Conservation (phyloP, 345 rosid species). For the Linum usitatissimum region DNA sequence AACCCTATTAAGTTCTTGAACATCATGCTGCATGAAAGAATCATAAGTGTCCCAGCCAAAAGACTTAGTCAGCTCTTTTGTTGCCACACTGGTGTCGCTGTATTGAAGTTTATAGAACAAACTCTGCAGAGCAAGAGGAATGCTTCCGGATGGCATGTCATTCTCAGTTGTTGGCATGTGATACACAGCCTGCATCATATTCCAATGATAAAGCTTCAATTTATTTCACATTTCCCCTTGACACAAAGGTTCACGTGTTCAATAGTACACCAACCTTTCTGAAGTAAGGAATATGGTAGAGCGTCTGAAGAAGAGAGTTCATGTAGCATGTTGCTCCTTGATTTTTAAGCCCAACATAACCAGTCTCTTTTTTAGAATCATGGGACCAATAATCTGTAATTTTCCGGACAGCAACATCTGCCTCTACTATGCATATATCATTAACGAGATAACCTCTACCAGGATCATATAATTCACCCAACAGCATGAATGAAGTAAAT, state of each 20-base stretch:
- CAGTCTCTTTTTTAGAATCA: conserved; percentile 95
- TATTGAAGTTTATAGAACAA: conserved; percentile 46
- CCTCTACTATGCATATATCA: conserved; percentile 72
- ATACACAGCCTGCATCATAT: conserved; percentile 69
- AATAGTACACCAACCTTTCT: conserved; percentile 54
- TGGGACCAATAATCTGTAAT: conserved; percentile 75
- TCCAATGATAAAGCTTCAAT: neutral
- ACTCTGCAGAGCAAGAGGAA: conserved; percentile 43
- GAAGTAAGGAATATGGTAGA: conserved; percentile 89
- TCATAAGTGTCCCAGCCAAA: conserved; percentile 89
- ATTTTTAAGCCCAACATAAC: conserved; percentile 94
- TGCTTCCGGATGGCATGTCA: conserved; percentile 84
- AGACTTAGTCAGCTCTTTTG: conserved; percentile 45
- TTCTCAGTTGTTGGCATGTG: conserved; percentile 98
- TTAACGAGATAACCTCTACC: conserved; percentile 67
- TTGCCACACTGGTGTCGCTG: conserved; percentile 45
- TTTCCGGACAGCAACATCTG: conserved; percentile 78
- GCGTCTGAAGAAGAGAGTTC: conserved; percentile 88
- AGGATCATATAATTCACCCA: conserved; percentile 84
- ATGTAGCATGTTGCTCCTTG: conserved; percentile 99
- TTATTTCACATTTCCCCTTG: neutral
- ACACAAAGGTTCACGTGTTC: neutral
- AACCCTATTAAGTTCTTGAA: conserved; percentile 92
- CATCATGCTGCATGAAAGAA: conserved; percentile 99
- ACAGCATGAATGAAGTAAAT: conserved; percentile 85